phyloP scores from a whole-genome alignment of 495 filamentous ascomycete species.

The Trichoderma parareesei region DNA sequence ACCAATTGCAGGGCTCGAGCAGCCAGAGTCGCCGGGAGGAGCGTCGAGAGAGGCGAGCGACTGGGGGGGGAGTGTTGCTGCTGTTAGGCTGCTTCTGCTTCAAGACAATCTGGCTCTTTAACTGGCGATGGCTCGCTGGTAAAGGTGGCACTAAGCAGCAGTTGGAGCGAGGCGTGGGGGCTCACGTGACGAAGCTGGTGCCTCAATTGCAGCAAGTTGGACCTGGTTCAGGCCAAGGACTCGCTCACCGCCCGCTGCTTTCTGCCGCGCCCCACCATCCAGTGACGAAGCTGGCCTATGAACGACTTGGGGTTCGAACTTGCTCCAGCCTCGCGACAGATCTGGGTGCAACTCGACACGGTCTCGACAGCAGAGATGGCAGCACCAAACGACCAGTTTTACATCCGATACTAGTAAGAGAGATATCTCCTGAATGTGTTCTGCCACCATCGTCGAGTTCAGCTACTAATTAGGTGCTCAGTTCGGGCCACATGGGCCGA shows the following conservation, averaged over 20 bases:
- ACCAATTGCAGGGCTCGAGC: conserved; percentile 8
- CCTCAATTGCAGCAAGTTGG: background rate
- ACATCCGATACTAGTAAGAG: conserved; percentile 91
- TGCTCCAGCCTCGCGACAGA: background rate
- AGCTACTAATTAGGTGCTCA: conserved; percentile 33
- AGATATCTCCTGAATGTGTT: background rate
- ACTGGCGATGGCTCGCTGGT: conserved; percentile 5
- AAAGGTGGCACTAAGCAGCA: conserved; percentile 10
- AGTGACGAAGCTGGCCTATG: conserved; percentile 4
- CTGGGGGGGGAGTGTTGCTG: background rate
- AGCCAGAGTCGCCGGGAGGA: conserved; percentile 1
- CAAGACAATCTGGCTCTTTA: conserved; percentile 5
- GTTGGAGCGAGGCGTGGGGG: background rate
- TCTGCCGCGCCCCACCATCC: conserved; percentile 9
- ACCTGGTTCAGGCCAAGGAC: background rate
- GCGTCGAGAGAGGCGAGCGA: background rate
- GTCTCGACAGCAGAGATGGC: conserved; percentile 23
- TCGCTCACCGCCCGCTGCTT: background rate
- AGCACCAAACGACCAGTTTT: conserved; percentile 65
- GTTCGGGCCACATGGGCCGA: conserved; percentile 94
- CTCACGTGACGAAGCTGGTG: conserved; percentile 6
- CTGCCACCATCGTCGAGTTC: conserved; percentile 12
- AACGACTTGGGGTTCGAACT: background rate
- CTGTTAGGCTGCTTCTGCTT: conserved; percentile 4
- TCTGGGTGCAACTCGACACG: background rate